Conservation (phyloP, 768 basidiomycete species). For the Suillus discolor region DNA sequence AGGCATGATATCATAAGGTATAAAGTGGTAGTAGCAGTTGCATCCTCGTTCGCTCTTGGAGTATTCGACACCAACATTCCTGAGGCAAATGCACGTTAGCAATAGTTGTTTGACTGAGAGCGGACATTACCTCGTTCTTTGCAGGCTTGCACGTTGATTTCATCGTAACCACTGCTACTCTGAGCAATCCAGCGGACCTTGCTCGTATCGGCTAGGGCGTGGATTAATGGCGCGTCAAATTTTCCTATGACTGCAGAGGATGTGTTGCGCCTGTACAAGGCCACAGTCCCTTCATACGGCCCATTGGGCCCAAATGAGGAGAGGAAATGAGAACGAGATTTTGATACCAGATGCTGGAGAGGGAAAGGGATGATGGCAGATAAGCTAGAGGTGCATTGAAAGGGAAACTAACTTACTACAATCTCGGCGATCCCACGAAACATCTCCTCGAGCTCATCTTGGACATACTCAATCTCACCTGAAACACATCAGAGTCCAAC, state of each 20-base stretch:
- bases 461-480: conserved; percentile 77
- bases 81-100: conserved; percentile 23
- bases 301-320: conserved; percentile 59
- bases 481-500: neutral
- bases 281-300: conserved; percentile 70
- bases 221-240: conserved; percentile 78
- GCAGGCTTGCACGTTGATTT: conserved; percentile 73
- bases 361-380: neutral
- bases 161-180: conserved; percentile 88
- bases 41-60: conserved; percentile 83
- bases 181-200: conserved; percentile 81
- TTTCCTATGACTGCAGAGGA: conserved; percentile 63
- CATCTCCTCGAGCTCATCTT: conserved; percentile 64
- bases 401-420: conserved; percentile 51
- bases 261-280: conserved; percentile 74
- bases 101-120: neutral
- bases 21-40: conserved; percentile 80
- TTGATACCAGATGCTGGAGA: conserved; percentile 51
- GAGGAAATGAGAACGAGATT: conserved; percentile 64
- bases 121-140: conserved; percentile 60
- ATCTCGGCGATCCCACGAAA: conserved; percentile 69
- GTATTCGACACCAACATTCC: conserved; percentile 83
- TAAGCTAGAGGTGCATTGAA: neutral
- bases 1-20: conserved; percentile 75
- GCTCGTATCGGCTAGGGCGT: conserved; percentile 53